These are phyloP conservation scores for Blastocystis sp. DNA, from an alignment of 352 stramenopile genomes.

Conservation along the genomic window DNA sequence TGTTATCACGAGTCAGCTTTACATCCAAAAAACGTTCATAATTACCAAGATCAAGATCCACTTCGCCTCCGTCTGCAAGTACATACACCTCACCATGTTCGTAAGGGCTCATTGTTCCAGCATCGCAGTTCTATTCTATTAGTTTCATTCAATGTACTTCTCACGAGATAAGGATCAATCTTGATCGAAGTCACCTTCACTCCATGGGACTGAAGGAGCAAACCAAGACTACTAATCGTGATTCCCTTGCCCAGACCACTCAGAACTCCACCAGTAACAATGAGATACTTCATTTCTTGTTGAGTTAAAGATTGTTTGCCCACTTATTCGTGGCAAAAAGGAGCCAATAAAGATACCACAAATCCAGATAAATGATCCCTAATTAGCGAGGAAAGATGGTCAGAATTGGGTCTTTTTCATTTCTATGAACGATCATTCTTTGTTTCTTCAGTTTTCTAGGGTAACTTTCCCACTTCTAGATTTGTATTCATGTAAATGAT, in stretches of 20 bases:
- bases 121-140: conserved; percentile 80
- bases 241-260: conserved; percentile 97
- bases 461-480: background rate
- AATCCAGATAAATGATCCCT: background rate
- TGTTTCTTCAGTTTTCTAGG: background rate
- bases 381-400: background rate
- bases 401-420: background rate
- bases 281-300: conserved; percentile 87
- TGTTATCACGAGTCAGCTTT: conserved; percentile 88
- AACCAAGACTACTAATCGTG: conserved; percentile 92
- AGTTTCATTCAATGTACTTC: background rate
- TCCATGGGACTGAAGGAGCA: conserved; percentile 88
- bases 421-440: background rate
- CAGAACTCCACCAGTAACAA: conserved; percentile 92
- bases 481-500: no score
- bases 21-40: conserved; percentile 96
- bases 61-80: conserved; percentile 89
- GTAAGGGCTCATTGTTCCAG: conserved; percentile 91
- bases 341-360: background rate
- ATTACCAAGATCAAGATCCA: conserved; percentile 93
- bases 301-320: background rate
- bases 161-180: conserved; percentile 94
- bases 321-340: background rate
- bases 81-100: conserved; percentile 93
- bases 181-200: conserved; percentile 91